Evolutionary conservation across 768 basidiomycete species (phyloP), one percentile per base, ranked within the genome.

Genomic region (Pleurotus cornucopiae): DNA sequence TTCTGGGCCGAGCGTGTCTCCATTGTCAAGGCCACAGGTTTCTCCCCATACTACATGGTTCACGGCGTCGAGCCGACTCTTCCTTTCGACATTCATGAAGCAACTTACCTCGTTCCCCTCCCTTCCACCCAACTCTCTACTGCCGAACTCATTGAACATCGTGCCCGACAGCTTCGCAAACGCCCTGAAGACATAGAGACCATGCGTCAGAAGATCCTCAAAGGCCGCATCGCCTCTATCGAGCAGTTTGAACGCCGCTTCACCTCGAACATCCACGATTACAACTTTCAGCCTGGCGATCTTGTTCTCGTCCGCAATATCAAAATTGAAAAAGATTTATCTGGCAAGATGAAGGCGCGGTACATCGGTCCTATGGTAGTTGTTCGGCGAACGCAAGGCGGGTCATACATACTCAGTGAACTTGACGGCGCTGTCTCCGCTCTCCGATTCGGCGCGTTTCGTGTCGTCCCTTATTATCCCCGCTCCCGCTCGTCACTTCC

Each of bases 1-100:
- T 64, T 72, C 46, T 73, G 68, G 69, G 68, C 72, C 0, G 69
- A 73, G 38, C 49, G 66, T 1, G 62, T 72, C 4, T 68, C 72
- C 0, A 64, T 67, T 3, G 60, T 66, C 18, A 66, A 64, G 43
- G 48, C 62, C 0, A 67, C 62, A 0, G 73, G 74, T 1, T 68
- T 66, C 59, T 72, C 69, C 9, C 73, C 73, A 0, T 74, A 65
- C 52, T 72, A 66, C 46, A 59, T 70, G 45, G 69, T 66, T 0
- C 65, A 69, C 21, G 68, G 74, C 0, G 59, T 68, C 1, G 64
- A 75, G 30, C 73, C 75, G 0, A 12, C 73, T 3, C 56, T 71
- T 6, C 71, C 71, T 1, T 66, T 71, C 26, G 69, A 69, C 45
- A 56, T 69, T 34, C 40, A 52, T 1, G 49, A 65, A 52, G 64